Evolutionary conservation across 805 yeast genomes (phyloP), one percentile per base, ranked within the genome.

Genomic region (Komagataella kurtzmanii): DNA sequence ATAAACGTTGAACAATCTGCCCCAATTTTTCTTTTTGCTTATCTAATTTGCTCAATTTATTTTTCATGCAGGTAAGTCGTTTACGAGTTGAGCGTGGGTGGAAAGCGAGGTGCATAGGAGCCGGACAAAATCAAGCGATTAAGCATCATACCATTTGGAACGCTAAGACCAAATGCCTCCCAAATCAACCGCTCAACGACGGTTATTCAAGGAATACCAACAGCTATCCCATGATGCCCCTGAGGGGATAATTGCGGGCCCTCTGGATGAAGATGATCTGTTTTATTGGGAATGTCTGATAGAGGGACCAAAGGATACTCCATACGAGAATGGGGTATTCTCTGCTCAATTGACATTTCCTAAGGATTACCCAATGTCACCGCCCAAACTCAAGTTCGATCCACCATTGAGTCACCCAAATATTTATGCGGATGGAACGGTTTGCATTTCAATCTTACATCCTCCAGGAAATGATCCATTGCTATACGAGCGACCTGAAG

Each of bases 391-490:
- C 49, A 64, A 57, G 57, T 86, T 85, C 62, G 81, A 81, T 14
- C 90, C 96, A 23, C 83, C 95, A 4, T 76, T 93, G 50, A 73
- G 88, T 54, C 99, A 93, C 65, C 99, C 99, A 21, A 93, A 93
- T 66, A 81, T 93, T 52, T 93, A 91, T 65, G 80, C 86, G 50
- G 96, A 90, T 62, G 99, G 99, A 2, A 88, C 88, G 21, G 99
- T 93, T 3, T 93, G 99, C 66, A 93, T 93, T 50, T 88, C 96
- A 14, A 93, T 93, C 49, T 72, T 93, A 57, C 99, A 93, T 64
- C 81, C 97, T 1, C 96, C 98, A 1, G 99, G 99, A 8, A 96
- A 90, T 59, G 99, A 93, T 66, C 98, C 99, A 18, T 80, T 89
- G 65, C 89, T 85, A 75, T 93, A 93, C 68, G 99, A 93, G 66